Evolutionary conservation across 495 filamentous ascomycete genomes (phyloP), one percentile per base, ranked within the genome.

Genomic region (Terfezia claveryi): DNA sequence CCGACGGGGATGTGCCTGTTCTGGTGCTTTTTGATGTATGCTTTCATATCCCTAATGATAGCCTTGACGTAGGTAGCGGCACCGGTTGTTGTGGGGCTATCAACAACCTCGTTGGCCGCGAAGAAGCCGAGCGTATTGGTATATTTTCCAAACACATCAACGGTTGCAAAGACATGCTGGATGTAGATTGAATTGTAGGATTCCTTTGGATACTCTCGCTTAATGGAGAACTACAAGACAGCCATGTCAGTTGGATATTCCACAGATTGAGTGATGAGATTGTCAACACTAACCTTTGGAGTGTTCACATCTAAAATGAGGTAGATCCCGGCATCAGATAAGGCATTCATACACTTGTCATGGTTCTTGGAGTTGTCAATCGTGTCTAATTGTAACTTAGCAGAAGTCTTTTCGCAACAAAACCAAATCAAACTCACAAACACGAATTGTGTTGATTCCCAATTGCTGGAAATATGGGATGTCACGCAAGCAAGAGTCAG

Each of bases 91-190:
- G 74, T 72, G 57, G 79, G 76, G 58, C 83, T 79, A 72, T 96
- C 92, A 74, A 94, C 87, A 59, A 94, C 87, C 70, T 96, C 89
- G 67, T 96, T 95, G 41, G 85, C 89, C 16, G 88, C 92, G 74
- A 94, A 94, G 79, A 95, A 95, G 52, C 85, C 82, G 50, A 94
- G 72, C 11, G 83, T 88, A 72, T 96, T 96, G 71, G 73, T 69
- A 70, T 94, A 96, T 62, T 83, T 80, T 61, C 75, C 73, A 63
- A 96, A 94, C 54, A 74, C 80, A 65, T 95, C 88, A 58, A 95
- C 78, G 57, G 89, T 95, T 12, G 89, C 82, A 66, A 95, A 95
- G 63, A 94, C 71, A 68, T 82, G 87, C 71, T 95, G 87, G 32
- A 95, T 77, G 64, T 98, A 98, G 53, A 78, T 78, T 53, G 79